phyloP scores from a whole-genome alignment of 306 rosid genomes.

The Dalbergia oliveri region DNA sequence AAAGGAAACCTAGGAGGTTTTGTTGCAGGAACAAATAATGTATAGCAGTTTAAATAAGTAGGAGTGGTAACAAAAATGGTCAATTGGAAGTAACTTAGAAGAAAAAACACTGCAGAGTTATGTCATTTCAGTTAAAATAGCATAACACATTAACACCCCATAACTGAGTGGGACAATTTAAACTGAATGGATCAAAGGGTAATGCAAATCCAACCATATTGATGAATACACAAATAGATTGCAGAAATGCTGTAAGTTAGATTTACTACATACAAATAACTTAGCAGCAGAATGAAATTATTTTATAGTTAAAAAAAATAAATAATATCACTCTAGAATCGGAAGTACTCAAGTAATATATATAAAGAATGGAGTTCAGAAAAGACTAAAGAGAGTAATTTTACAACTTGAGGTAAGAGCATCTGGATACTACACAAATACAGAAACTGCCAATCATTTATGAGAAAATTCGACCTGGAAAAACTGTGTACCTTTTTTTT shows the following conservation, averaged over 20 bases:
- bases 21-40: constrained; percentile 49
- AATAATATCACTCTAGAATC: constrained; percentile 26
- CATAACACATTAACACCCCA: constrained; percentile 43
- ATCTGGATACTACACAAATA: constrained; percentile 48
- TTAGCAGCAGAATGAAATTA: neutral
- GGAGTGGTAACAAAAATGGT: constrained; percentile 40
- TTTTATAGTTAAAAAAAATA: neutral
- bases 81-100: constrained; percentile 58
- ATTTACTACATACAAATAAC: neutral
- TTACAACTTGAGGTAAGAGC: constrained; percentile 41
- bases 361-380: constrained; percentile 1
- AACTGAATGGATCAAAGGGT: constrained; percentile 51
- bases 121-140: constrained; percentile 64
- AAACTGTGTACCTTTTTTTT: constrained; percentile 17
- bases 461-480: constrained; percentile 48
- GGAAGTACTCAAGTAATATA: constrained; percentile 20
- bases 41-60: constrained; percentile 54
- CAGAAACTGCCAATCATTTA: constrained; percentile 58
- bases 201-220: constrained; percentile 55
- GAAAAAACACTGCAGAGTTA: constrained; percentile 52
- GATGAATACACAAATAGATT: constrained; percentile 32
- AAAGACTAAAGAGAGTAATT: neutral
- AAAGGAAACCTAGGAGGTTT: constrained; percentile 51
- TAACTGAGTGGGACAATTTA: constrained; percentile 58
- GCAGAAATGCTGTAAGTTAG: neutral